Conservation (phyloP, 177 flowering plant genomes). For the Vitis hybrid region DNA sequence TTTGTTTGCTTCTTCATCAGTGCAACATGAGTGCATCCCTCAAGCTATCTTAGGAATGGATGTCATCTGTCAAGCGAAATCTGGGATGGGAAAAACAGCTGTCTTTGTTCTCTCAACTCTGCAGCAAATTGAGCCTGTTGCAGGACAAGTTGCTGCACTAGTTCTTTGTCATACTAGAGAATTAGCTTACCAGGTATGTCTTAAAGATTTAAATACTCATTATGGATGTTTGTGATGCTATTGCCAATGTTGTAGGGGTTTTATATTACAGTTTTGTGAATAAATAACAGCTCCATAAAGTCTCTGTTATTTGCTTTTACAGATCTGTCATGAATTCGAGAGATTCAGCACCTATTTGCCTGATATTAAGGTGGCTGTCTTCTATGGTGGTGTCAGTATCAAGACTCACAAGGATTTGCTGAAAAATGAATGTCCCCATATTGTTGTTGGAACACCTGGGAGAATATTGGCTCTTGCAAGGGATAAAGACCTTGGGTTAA, state of each 20-base stretch:
- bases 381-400: constrained; percentile 93
- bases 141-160: constrained; percentile 96
- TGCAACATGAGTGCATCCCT: constrained; percentile 99
- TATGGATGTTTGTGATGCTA: background rate
- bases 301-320: constrained; percentile 9
- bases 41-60: constrained; percentile 99
- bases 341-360: constrained; percentile 91
- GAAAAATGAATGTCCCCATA: constrained; percentile 96
- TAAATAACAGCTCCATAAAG: too few species aligned
- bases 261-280: too few species aligned
- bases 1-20: constrained; percentile 87
- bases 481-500: constrained; percentile 83
- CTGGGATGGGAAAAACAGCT: constrained; percentile 99
- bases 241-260: too few species aligned
- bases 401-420: constrained; percentile 86
- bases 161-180: constrained; percentile 97
- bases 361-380: constrained; percentile 91
- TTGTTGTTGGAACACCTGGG: constrained; percentile 99
- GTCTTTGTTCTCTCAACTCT: constrained; percentile 89
- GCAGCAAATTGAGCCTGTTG: constrained; percentile 94
- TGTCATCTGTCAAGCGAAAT: constrained; percentile 98
- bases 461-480: constrained; percentile 83
- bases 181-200: constrained; percentile 88
- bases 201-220: background rate
- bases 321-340: constrained; percentile 98